These are phyloP conservation scores for Neocatenulostroma microsporum DNA, from an alignment of 2,329 filamentous ascomycete genomes.

Conservation along the genomic window DNA sequence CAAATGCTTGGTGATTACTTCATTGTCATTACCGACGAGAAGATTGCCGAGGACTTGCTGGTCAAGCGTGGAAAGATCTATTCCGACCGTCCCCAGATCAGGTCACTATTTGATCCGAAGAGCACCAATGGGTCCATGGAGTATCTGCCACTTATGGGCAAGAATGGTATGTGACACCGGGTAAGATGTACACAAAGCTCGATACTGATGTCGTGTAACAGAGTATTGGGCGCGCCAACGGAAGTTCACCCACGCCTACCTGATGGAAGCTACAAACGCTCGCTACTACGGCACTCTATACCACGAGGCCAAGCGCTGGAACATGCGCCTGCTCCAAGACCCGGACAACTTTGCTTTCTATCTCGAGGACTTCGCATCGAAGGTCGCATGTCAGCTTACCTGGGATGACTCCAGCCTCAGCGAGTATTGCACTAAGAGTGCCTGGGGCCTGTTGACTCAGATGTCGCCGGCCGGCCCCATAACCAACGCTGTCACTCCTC, in stretches of 20 bases:
- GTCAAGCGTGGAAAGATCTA: constrained; percentile 47
- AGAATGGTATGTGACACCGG: constrained; percentile 46
- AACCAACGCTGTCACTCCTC: constrained; percentile 49
- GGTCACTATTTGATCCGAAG: constrained; percentile 48
- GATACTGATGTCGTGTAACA: constrained; percentile 18
- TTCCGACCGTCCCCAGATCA: constrained; percentile 45
- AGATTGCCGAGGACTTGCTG: constrained; percentile 46
- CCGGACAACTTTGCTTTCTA: constrained; percentile 45
- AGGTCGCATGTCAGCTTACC: constrained; percentile 48
- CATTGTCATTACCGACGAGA: constrained; percentile 46
- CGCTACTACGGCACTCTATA: constrained; percentile 45
- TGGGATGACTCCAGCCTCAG: constrained; percentile 48
- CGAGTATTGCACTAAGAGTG: constrained; percentile 43
- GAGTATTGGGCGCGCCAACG: constrained; percentile 51
- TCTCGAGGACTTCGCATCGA: constrained; percentile 52
- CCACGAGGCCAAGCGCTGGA: constrained; percentile 48
- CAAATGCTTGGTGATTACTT: constrained; percentile 35
- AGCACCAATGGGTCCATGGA: constrained; percentile 49
- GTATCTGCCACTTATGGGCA: constrained; percentile 50
- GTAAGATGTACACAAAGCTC: constrained; percentile 9
- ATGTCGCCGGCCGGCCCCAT: constrained; percentile 53
- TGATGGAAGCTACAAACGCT: constrained; percentile 40
- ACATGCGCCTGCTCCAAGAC: constrained; percentile 42
- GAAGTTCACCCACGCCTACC: constrained; percentile 45
- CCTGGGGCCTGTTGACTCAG: constrained; percentile 50